Percentiles rank a stretch among this genome's conserved stretches.
phyloP scores from a whole-genome alignment of 176 grass and related monocot species.

The Oryza meyeriana region DNA sequence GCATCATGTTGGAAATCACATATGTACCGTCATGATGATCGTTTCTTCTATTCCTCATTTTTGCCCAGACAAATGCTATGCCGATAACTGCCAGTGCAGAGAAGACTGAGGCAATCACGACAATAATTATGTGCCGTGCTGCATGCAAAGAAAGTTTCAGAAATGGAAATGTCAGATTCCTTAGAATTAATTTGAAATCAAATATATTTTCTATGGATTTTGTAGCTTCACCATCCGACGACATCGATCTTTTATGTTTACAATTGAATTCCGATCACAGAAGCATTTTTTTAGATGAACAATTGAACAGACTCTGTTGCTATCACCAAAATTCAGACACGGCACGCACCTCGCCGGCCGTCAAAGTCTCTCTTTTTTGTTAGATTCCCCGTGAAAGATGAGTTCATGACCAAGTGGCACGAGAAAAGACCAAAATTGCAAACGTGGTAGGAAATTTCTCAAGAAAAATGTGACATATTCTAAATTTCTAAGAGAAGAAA shows the following conservation, averaged over 20 bases:
- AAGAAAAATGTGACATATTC: neutral
- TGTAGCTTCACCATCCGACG: neutral
- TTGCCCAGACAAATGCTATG: slow-evolving; percentile 51
- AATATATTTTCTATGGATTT: neutral
- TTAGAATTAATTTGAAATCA: neutral
- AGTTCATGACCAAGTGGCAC: neutral
- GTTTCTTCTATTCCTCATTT: slow-evolving; percentile 29
- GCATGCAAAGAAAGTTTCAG: slow-evolving; percentile 10
- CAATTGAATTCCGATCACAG: neutral
- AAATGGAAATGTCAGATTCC: neutral
- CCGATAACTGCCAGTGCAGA: slow-evolving; percentile 31
- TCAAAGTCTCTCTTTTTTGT: neutral
- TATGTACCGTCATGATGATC: slow-evolving; percentile 45
- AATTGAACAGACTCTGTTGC: neutral
- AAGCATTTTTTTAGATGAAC: neutral
- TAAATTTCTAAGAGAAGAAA: neutral
- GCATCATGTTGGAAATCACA: neutral
- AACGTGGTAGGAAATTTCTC: no score
- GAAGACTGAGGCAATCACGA: slow-evolving; percentile 38
- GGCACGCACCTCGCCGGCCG: neutral
- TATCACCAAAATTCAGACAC: slow-evolving; percentile 37
- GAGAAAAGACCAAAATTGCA: neutral
- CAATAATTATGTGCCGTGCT: slow-evolving; percentile 38
- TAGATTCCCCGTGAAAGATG: neutral
- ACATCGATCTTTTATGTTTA: neutral